A percentile compares a stretch with the other conserved stretches of the same genome.
These are phyloP conservation scores for Aspergillus melleus DNA, from an alignment of 2,329 filamentous ascomycete genomes.

Conservation along the genomic window DNA sequence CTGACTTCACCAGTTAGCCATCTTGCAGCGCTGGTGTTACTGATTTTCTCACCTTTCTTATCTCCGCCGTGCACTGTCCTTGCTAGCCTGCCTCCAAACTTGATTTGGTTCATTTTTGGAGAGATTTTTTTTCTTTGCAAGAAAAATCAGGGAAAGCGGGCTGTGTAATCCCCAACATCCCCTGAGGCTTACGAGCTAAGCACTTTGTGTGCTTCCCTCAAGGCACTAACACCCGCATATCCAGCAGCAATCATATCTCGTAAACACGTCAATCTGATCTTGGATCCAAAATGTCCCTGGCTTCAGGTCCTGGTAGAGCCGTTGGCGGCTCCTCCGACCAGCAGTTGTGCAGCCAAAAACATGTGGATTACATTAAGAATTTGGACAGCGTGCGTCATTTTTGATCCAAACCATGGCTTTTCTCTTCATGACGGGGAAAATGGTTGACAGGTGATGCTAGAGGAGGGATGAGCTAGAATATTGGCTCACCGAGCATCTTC, in stretches of 20 bases:
- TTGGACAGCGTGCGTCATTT: constrained; percentile 71
- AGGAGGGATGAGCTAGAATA: constrained; percentile 95
- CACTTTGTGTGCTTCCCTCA: neutral
- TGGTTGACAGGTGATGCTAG: constrained; percentile 49
- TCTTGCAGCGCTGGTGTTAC: neutral
- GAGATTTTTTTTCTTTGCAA: neutral
- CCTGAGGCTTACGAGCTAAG: neutral
- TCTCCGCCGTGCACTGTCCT: neutral
- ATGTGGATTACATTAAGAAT: constrained; percentile 90
- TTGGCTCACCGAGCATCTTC: constrained; percentile 95
- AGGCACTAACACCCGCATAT: neutral
- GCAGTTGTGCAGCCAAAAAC: constrained; percentile 60
- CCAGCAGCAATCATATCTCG: neutral
- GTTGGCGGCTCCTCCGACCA: constrained; percentile 47
- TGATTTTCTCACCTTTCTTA: neutral
- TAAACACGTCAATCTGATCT: neutral
- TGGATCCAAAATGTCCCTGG: constrained; percentile 54
- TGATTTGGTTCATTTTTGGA: neutral
- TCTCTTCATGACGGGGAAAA: constrained; percentile 20
- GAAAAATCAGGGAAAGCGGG: too few relatives aligned
- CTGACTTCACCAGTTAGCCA: neutral
- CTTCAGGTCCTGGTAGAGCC: constrained; percentile 60
- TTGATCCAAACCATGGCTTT: constrained; percentile 23
- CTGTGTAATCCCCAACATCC: neutral
- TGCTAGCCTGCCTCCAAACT: neutral